Conservation (phyloP, 352 stramenopile species). For the Pythium rishiriense region DNA sequence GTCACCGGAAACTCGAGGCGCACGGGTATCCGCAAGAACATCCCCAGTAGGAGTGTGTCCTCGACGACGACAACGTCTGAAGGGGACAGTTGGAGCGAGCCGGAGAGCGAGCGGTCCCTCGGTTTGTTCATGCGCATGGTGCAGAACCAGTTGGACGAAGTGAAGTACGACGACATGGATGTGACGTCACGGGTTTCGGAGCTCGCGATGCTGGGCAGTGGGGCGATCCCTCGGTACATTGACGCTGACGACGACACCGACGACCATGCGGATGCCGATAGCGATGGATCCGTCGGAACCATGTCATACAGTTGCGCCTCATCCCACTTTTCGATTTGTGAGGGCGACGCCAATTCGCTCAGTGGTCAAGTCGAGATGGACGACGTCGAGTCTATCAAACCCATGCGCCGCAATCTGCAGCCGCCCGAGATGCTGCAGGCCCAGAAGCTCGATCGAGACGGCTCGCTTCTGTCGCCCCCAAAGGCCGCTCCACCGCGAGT, state of each 20-base stretch:
- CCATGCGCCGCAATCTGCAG: conserved; percentile 4
- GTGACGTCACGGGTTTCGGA: neutral
- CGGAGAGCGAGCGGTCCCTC: conserved; percentile 2
- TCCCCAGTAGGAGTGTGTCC: neutral
- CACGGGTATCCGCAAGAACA: neutral
- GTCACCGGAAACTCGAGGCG: neutral
- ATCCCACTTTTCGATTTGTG: neutral
- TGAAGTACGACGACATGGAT: neutral
- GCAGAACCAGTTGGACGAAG: neutral
- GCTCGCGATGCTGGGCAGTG: neutral
- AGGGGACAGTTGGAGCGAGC: neutral
- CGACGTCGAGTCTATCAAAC: neutral
- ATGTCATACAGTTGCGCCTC: neutral
- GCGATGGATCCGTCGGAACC: neutral
- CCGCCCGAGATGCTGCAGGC: conserved; percentile 10
- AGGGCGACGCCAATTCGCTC: too few relatives aligned
- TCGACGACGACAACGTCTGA: neutral
- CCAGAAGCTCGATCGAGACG: neutral
- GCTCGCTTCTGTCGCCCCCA: neutral
- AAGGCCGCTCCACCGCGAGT: neutral
- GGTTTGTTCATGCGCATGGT: neutral
- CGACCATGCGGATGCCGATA: neutral
- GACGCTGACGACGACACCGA: neutral
- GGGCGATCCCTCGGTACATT: neutral
- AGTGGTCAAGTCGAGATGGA: conserved; percentile 1